Percentiles rank a stretch among this genome's conserved stretches.
phyloP scores from a whole-genome alignment of 2,329 filamentous ascomycete species.

The Didymella glomerata region DNA sequence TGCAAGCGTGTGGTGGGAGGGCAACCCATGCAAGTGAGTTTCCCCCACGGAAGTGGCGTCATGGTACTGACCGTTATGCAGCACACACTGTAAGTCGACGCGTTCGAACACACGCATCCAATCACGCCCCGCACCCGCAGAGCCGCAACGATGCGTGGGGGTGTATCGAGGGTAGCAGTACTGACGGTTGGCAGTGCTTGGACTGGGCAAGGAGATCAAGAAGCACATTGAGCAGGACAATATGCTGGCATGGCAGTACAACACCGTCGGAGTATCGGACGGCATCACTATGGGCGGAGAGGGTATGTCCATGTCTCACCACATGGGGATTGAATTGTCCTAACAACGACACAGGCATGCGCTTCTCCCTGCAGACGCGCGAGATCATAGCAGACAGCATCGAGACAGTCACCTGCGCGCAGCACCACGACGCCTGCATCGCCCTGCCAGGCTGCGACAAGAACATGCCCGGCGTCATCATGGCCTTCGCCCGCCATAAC shows the following conservation, averaged over 20 bases:
- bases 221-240: constrained; percentile 78
- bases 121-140: constrained; percentile 7
- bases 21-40: constrained; percentile 90
- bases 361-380: constrained; percentile 87
- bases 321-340: too few relatives aligned
- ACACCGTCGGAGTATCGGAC: constrained; percentile 88
- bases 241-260: constrained; percentile 95
- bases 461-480: constrained; percentile 94
- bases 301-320: constrained; percentile 58
- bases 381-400: constrained; percentile 95
- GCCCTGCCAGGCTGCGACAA: constrained; percentile 95
- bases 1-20: constrained; percentile 96
- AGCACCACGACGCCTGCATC: constrained; percentile 92
- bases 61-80: constrained; percentile 43
- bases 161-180: not conserved
- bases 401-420: constrained; percentile 90
- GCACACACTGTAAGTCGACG: constrained; percentile 59
- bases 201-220: constrained; percentile 88
- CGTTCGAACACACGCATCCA: constrained; percentile 1
- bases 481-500: constrained; percentile 91
- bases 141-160: constrained; percentile 27
- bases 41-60: constrained; percentile 23
- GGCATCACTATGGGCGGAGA: constrained; percentile 96
- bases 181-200: constrained; percentile 68
- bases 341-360: constrained; percentile 71